Percentiles rank a stretch among this genome's conserved stretches.
Conservation (phyloP, 2,329 filamentous ascomycete species). For the Leptographium lundbergii region DNA sequence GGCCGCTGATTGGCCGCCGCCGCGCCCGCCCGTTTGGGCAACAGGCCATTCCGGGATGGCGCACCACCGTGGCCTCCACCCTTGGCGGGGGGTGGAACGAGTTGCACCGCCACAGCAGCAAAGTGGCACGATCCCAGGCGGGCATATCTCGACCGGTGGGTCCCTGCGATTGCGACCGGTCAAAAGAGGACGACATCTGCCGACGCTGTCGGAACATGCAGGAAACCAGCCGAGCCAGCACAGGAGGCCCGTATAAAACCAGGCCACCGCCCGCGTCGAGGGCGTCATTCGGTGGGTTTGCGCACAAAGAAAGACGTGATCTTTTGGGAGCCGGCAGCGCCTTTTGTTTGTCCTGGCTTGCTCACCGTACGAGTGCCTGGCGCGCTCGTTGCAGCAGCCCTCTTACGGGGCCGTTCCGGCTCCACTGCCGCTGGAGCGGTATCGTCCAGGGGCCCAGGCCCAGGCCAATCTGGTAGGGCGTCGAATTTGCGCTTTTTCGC, state of each 20-base stretch:
- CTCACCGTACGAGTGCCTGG: neutral
- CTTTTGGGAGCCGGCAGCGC: neutral
- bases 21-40: neutral
- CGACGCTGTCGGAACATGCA: no score
- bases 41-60: conserved; percentile 3
- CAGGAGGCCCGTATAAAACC: neutral
- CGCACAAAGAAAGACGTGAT: conserved; percentile 2
- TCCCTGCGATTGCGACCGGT: neutral
- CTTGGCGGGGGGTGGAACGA: conserved; percentile 7
- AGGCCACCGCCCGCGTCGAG: neutral
- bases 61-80: neutral
- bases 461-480: neutral
- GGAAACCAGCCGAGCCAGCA: neutral
- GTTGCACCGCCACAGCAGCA: conserved; percentile 9
- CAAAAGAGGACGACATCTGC: neutral
- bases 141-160: neutral
- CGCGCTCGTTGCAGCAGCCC: neutral
- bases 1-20: neutral
- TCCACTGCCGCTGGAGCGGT: neutral
- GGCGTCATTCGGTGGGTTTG: neutral
- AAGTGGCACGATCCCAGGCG: conserved; percentile 11
- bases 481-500: neutral
- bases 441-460: neutral
- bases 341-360: neutral
- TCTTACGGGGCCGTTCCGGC: neutral